These are phyloP conservation scores for Amylostereum chailletii DNA, from an alignment of 1,284 basidiomycete species.

Conservation along the genomic window DNA sequence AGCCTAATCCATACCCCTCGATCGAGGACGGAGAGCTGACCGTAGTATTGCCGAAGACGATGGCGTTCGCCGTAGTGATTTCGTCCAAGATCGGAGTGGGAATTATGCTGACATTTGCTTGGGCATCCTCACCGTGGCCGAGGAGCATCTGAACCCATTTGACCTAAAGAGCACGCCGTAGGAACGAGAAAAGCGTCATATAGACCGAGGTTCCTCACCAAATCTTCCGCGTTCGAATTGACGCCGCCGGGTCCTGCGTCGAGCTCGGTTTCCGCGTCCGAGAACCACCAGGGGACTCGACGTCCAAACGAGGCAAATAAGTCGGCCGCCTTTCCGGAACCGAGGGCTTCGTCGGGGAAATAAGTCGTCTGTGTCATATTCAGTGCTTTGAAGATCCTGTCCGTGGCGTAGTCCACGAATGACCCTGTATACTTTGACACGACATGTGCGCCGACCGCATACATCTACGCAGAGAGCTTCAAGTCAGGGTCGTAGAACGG, in stretches of 20 bases:
- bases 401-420: constrained; percentile 20
- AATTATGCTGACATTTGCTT: constrained; percentile 17
- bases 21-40: constrained; percentile 9
- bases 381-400: constrained; percentile 23
- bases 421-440: constrained; percentile 24
- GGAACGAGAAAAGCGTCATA: background rate
- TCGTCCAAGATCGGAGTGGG: constrained; percentile 16
- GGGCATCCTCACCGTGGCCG: constrained; percentile 18
- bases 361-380: constrained; percentile 26
- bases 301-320: constrained; percentile 17
- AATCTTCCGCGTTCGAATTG: constrained; percentile 23
- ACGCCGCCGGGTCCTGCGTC: constrained; percentile 24
- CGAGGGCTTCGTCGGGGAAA: constrained; percentile 23
- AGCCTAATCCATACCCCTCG: constrained; percentile 33
- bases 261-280: constrained; percentile 14
- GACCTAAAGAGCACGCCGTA: constrained; percentile 12
- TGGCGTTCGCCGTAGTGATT: constrained; percentile 18
- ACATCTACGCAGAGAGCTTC: constrained; percentile 22
- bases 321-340: constrained; percentile 24
- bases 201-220: constrained; percentile 12
- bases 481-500: background rate
- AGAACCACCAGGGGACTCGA: constrained; percentile 21
- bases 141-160: constrained; percentile 22
- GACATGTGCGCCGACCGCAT: constrained; percentile 22
- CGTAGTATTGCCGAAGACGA: constrained; percentile 5